Percentiles rank a stretch among this genome's conserved stretches.
Conservation (phyloP, 1,139 yeast species). For the Diutina ranongensis region DNA sequence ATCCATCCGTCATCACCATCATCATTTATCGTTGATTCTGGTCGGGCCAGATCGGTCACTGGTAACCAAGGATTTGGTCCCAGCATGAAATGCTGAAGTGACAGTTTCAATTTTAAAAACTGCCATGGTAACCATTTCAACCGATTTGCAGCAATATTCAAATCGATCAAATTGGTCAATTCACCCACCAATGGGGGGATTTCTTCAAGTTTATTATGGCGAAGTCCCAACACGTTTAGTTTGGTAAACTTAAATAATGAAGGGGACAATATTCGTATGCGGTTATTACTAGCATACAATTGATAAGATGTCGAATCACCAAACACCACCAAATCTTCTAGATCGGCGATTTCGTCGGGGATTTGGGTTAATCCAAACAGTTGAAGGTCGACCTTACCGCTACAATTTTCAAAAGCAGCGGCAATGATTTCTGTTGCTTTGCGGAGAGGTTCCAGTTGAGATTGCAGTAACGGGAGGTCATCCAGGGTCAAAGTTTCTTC, state of each 20-base stretch:
- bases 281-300: constrained; percentile 39
- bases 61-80: constrained; percentile 33
- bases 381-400: constrained; percentile 30
- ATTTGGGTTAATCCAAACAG: constrained; percentile 28
- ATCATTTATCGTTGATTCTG: neutral
- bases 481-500: constrained; percentile 13
- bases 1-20: neutral
- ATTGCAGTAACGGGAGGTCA: neutral
- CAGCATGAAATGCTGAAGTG: constrained; percentile 34
- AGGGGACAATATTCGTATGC: constrained; percentile 39
- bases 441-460: constrained; percentile 8
- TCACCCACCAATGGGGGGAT: constrained; percentile 43
- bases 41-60: constrained; percentile 20
- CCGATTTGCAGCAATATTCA: constrained; percentile 42
- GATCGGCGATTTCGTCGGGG: constrained; percentile 46
- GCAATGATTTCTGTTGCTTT: constrained; percentile 25
- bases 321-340: constrained; percentile 35
- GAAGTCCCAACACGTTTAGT: constrained; percentile 41
- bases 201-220: constrained; percentile 37
- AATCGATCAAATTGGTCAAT: constrained; percentile 30
- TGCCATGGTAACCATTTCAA: constrained; percentile 44
- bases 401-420: constrained; percentile 29
- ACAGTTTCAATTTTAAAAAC: constrained; percentile 27
- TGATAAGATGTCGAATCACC: constrained; percentile 26
- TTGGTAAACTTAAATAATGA: constrained; percentile 33